phyloP scores from a whole-genome alignment of 2,329 filamentous ascomycete genomes.

The Ascochyta pisi region DNA sequence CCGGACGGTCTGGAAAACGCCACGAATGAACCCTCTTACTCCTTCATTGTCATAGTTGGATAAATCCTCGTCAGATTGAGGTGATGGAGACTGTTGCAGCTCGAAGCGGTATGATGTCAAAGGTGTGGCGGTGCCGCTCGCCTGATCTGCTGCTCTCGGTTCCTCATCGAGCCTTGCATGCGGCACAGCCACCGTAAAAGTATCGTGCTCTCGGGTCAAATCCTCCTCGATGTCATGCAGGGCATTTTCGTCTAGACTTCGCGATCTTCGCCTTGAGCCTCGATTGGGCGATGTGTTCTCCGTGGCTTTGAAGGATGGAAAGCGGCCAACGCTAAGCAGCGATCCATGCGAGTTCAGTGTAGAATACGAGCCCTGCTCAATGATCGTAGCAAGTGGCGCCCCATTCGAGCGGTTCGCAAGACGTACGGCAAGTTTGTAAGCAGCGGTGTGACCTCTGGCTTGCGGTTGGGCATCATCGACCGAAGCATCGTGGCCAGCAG shows the following conservation, averaged over 20 bases:
- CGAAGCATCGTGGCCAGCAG: conserved; percentile 7
- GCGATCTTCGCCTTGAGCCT: conserved; percentile 22
- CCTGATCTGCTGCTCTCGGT: conserved; percentile 2
- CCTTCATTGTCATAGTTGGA: conserved; percentile 16
- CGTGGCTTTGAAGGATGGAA: conserved; percentile 23
- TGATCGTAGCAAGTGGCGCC: conserved; percentile 53
- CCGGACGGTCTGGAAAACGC: conserved; percentile 31
- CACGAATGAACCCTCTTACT: conserved; percentile 31
- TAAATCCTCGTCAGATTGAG: conserved; percentile 12
- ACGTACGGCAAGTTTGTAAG: conserved; percentile 36
- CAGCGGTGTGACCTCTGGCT: conserved; percentile 24
- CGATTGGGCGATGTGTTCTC: conserved; percentile 26
- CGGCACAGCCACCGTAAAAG: neutral
- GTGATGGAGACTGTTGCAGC: conserved; percentile 6
- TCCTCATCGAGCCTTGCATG: conserved; percentile 9
- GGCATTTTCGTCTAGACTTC: conserved; percentile 25
- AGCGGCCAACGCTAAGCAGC: conserved; percentile 28
- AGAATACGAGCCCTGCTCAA: conserved; percentile 52
- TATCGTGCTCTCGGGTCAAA: conserved; percentile 17
- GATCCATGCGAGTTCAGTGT: conserved; percentile 49
- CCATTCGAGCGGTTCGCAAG: conserved; percentile 41
- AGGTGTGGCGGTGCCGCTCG: conserved; percentile 18
- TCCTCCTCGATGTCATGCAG: conserved; percentile 29
- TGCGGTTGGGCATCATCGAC: conserved; percentile 23
- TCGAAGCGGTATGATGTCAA: conserved; percentile 10